Evolutionary conservation across 352 stramenopile genomes (phyloP).

Genomic region (Hyaloperonospora brassicae): DNA sequence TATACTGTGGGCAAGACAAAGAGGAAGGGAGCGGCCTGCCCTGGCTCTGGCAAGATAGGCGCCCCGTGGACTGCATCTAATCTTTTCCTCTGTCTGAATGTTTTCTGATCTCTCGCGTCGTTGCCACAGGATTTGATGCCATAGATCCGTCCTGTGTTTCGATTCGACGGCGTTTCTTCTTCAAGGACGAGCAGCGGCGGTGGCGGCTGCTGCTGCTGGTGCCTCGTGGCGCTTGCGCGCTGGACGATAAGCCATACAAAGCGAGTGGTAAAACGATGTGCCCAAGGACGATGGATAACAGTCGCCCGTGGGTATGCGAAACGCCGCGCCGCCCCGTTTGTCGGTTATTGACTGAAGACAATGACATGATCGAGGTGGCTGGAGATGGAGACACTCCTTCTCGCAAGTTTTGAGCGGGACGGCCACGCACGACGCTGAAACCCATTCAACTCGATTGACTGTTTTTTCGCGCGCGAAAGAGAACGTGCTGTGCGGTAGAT

Average conservation of each 20-base stretch:
- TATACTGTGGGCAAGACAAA: constrained; percentile 15
- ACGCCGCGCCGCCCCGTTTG: constrained; percentile 1
- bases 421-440: too few species aligned
- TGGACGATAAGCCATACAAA: constrained; percentile 2
- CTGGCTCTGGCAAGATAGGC: constrained; percentile 10
- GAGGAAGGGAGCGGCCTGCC: constrained; percentile 1
- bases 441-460: too few species aligned
- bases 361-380: too few species aligned
- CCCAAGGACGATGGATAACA: constrained; percentile 15
- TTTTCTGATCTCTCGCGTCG: background rate
- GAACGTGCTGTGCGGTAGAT: too few species aligned
- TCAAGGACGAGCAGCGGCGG: constrained; percentile 3
- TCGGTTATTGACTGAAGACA: too few species aligned
- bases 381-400: too few species aligned
- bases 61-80: constrained; percentile 9
- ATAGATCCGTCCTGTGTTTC: background rate
- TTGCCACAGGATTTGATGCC: background rate
- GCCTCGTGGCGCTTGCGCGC: constrained; percentile 10
- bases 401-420: too few species aligned
- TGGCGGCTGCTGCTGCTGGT: constrained; percentile 9
- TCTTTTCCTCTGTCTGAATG: constrained; percentile 8
- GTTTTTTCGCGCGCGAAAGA: too few species aligned
- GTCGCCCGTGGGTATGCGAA: constrained; percentile 18
- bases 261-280: constrained; percentile 8
- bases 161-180: background rate